Base-by-base conservation (phyloP, 331 rosid genomes). In the Cydonia oblonga region DNA sequence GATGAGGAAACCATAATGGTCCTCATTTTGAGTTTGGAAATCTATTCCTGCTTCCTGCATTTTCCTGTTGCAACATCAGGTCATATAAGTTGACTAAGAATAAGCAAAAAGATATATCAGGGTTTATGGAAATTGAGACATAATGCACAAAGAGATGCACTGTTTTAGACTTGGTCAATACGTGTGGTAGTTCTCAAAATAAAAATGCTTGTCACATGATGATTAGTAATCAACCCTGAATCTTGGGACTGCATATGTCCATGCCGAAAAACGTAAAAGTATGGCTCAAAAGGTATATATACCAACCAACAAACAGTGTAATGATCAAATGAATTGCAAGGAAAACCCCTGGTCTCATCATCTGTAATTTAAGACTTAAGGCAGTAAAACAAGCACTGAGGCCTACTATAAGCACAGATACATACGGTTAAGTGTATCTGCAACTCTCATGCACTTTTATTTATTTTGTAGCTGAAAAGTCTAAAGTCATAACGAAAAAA, bases 31-130 rank as follows among this genome's bases (percentile, higher is more conserved):
- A 61, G 88, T 89, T 76, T 87, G 89, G 22, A 89, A 79, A 86
- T 93, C 93, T 84, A 86, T 77, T 72, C 93, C 97, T 71, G 88
- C 89, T 71, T 90, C 96, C 76, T 93, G 91, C 75, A 89, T 86
- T 82, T 86, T 90, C 84, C 98, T 93, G 92, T 70, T 64, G 29
- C 63, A 56, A 59, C 40, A 66, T 69, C 53, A 68, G 73, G 38
- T 66, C 66, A 68, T 74, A 22, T 11, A 32, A 32, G 56, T 58
- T n/a, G 28, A 57, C 30, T 69, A n/a, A 33, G 80, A 18, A 66
- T 10, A 18, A 52, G 25, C 19, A n/a, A 35, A 24, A 26, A 23
- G 20, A 32, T 33, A 30, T 28, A 26, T 1, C 20, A 1, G 69
- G 30, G 11, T 49, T 57, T 23, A 68, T 79, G 38, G 54, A 19